Evolutionary conservation across 1,139 yeast genomes (phyloP), one percentile per base, ranked within the genome.

Genomic region (Suhomyces terraborum): DNA sequence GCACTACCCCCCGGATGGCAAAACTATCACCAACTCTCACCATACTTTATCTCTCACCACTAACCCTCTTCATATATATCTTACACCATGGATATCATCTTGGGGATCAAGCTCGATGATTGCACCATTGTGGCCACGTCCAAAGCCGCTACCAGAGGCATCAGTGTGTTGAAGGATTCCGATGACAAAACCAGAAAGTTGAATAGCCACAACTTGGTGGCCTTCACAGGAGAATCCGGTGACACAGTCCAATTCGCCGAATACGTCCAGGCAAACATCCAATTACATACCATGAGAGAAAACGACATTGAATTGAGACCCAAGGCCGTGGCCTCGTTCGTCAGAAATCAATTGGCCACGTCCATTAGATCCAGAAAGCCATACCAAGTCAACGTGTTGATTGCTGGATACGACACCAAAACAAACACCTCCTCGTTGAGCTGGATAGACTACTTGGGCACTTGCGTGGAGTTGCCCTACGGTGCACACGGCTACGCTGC

Each of bases 401-500:
- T 93, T 50, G 98, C 87, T 29, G 98, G 98, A 8, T 85, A 74
- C 60, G 95, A 88, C 60, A 68, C 71, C 16, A 84, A 79, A 53
- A 74, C 73, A 16, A 62, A 73, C 38, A 70, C 69, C 49, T 91
- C 98, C 25, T 73, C 80, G 35, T 76, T 93, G 59, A 83, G 86
- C 59, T 89, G 94, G 84, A 87, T 94, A 53, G 99, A 93, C 62
- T 93, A 93, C 62, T 72, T 94, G 55, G 98, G 98, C 3, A 88
- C 98, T 4, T 81, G 84, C 52, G 95, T 84, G 13, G 88, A 84
- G 47, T 73, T 93, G 45, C 98, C 98, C 16, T 93, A 94, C 59
- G 97, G 95, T 9, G 96, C 96, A 2, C 96, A 89, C 59, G 98
- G 98, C 3, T 93, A 94, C 58, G 96, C 98, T 25, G 95, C 95